Percentiles rank a stretch among this genome's conserved stretches.
Conservation (phyloP, 768 basidiomycete species). For the Tulasnella sp. region DNA sequence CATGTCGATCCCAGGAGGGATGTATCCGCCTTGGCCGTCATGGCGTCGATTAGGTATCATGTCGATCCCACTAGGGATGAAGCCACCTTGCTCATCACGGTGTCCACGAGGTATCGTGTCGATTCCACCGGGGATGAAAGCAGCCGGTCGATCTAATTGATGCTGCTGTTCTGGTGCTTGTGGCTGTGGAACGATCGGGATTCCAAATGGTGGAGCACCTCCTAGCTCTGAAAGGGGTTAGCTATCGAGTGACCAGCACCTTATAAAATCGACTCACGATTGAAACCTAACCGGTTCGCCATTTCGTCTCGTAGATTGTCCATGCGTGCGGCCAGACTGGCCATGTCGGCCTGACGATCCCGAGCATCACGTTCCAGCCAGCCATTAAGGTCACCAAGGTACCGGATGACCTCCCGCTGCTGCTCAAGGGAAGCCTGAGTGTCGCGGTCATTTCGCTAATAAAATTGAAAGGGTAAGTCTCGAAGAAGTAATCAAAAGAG, state of each 20-base stretch:
- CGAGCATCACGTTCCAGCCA: slow-evolving; percentile 72
- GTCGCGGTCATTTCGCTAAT: slow-evolving; percentile 57
- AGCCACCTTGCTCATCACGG: too few species aligned
- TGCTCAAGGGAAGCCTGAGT: slow-evolving; percentile 15
- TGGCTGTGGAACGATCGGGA: background rate
- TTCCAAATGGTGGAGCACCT: background rate
- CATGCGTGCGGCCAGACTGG: slow-evolving; percentile 52
- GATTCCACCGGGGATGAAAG: background rate
- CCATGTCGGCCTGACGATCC: slow-evolving; percentile 65
- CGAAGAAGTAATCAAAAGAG: background rate
- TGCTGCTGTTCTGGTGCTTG: background rate
- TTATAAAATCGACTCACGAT: background rate
- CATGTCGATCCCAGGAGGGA: too few species aligned
- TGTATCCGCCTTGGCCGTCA: too few species aligned
- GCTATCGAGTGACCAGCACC: slow-evolving; percentile 15
- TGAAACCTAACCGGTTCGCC: slow-evolving; percentile 31
- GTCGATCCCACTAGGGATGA: too few species aligned
- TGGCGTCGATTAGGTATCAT: too few species aligned
- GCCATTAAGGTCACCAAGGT: slow-evolving; percentile 62
- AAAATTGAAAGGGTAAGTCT: slow-evolving; percentile 50
- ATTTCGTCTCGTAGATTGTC: slow-evolving; percentile 36
- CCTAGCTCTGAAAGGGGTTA: background rate
- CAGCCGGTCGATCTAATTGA: background rate
- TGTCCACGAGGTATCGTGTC: background rate
- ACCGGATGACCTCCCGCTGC: slow-evolving; percentile 30